phyloP scores from a whole-genome alignment of 805 yeast genomes.

The Ogataea trehaloabstinens region DNA sequence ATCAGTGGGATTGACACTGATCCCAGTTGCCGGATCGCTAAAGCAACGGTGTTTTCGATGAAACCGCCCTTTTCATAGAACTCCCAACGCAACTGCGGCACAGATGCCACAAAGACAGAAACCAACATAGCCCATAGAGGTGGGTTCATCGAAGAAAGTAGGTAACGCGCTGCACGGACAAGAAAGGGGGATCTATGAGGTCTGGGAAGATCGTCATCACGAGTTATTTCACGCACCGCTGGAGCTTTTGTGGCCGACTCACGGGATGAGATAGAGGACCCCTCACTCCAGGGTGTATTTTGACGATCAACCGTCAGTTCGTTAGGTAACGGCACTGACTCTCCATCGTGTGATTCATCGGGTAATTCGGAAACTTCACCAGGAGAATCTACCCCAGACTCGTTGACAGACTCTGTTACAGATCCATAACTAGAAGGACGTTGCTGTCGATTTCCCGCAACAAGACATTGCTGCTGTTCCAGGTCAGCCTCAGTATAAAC shows the following conservation, averaged over 20 bases:
- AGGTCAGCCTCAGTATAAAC: conserved; percentile 18
- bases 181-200: conserved; percentile 1
- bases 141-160: conserved; percentile 59
- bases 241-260: conserved; percentile 13
- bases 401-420: conserved; percentile 9
- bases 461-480: conserved; percentile 13
- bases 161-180: conserved; percentile 7
- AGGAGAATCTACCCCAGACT: conserved; percentile 4
- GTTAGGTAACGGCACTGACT: conserved; percentile 2
- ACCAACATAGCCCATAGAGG: conserved; percentile 76
- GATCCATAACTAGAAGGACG: conserved; percentile 21
- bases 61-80: conserved; percentile 62
- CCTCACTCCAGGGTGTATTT: conserved; percentile 25
- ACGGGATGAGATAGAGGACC: conserved; percentile 24
- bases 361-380: background rate
- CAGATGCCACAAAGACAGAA: conserved; percentile 66
- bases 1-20: conserved; percentile 76
- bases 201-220: background rate
- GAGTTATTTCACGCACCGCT: conserved; percentile 8
- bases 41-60: conserved; percentile 61
- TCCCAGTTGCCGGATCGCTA: conserved; percentile 64
- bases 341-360: background rate
- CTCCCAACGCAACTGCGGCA: conserved; percentile 53
- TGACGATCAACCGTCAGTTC: conserved; percentile 3
- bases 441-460: conserved; percentile 1